Percentiles rank a stretch among this genome's conserved stretches.
These are phyloP conservation scores for Fomitopsis pulvina DNA, from an alignment of 768 basidiomycete genomes.

Conservation along the genomic window DNA sequence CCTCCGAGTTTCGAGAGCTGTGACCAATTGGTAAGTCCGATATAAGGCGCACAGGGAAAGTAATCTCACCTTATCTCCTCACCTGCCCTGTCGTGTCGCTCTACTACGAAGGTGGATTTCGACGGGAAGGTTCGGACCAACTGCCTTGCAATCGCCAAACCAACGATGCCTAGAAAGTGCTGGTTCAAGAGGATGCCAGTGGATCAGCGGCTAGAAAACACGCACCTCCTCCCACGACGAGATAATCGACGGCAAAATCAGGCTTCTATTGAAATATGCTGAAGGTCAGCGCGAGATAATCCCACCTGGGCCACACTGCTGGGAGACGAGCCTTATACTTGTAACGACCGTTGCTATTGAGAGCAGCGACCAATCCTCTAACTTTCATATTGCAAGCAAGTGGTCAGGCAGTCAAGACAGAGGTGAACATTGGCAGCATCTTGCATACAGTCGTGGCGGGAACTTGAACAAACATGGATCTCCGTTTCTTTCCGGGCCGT, in stretches of 20 bases:
- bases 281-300: too few species aligned
- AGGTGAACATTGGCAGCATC: neutral
- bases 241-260: slow-evolving; percentile 69
- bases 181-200: too few species aligned
- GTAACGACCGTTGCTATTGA: slow-evolving; percentile 56
- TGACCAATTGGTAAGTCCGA: too few species aligned
- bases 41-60: neutral
- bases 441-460: neutral
- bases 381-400: neutral
- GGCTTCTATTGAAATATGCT: slow-evolving; percentile 48
- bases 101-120: slow-evolving; percentile 75
- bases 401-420: neutral
- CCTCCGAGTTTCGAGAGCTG: slow-evolving; percentile 88
- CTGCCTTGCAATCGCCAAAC: slow-evolving; percentile 77
- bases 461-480: neutral
- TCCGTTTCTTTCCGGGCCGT: neutral
- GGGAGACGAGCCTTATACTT: slow-evolving; percentile 51
- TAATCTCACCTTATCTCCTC: slow-evolving; percentile 50
- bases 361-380: slow-evolving; percentile 44
- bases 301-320: too few species aligned
- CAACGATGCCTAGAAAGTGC: slow-evolving; percentile 70
- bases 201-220: too few species aligned
- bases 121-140: slow-evolving; percentile 56
- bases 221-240: slow-evolving; percentile 84
- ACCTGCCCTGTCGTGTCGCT: slow-evolving; percentile 78